Percentiles rank a stretch among this genome's conserved stretches.
Conservation (phyloP, 1,284 basidiomycete genomes). For the Trametes sp. region DNA sequence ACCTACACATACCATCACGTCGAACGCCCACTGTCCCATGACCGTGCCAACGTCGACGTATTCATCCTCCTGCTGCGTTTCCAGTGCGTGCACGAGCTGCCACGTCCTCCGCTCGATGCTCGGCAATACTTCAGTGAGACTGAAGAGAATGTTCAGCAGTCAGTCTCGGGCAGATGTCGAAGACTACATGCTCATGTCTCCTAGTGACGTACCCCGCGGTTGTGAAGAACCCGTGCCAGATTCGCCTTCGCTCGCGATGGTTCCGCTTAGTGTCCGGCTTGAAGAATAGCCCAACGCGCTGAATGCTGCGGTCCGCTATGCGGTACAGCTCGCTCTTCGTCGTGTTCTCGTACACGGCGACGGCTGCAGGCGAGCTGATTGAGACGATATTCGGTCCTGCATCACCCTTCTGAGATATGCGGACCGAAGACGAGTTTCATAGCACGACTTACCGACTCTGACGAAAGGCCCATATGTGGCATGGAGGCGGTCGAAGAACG, state of each 20-base stretch:
- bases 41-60: background rate
- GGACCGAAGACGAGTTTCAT: background rate
- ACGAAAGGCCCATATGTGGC: conserved; percentile 36
- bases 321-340: conserved; percentile 7
- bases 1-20: background rate
- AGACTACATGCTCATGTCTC: too few relatives aligned
- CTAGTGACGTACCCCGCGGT: background rate
- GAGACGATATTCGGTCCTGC: background rate
- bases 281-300: background rate
- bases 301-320: background rate
- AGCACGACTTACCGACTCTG: conserved; percentile 23
- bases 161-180: too few relatives aligned
- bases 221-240: conserved; percentile 7
- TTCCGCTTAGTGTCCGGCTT: background rate
- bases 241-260: conserved; percentile 5
- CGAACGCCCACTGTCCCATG: background rate
- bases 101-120: conserved; percentile 3
- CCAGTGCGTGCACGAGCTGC: background rate
- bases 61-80: background rate
- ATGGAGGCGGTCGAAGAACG: conserved; percentile 30
- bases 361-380: background rate
- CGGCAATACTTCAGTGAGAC: background rate
- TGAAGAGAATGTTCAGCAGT: too few relatives aligned
- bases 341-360: background rate
- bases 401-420: background rate